Base-by-base conservation (phyloP, 805 yeast species). In the Metschnikowia lochheadii region DNA sequence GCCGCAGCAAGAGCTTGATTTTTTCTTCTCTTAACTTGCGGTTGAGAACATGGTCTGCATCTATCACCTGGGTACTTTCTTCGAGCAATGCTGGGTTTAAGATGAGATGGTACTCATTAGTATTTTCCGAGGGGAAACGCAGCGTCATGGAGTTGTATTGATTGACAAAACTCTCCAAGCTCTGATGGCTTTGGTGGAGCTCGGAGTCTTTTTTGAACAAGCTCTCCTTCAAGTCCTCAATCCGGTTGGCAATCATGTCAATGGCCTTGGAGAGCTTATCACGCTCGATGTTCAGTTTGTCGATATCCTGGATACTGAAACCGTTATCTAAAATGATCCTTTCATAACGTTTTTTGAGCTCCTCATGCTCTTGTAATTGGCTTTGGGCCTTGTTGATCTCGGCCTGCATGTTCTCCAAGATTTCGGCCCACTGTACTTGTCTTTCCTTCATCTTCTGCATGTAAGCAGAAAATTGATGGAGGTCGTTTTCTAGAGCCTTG, bases 401-500 rank as follows among this genome's bases (percentile, higher is more conserved):
- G 6, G 63, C 65, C 32, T 75, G 71, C 51, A 87, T 77, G 55
- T 81, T 81, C n/a, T 75, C 70, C 44, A 89, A 63, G 40, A 81
- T 78, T 15, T 60, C 66, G 2, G 78, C 73, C 94, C 96, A 87
- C 62, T 82, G 83, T 13, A 64, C 56, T 56, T 83, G 84, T 53
- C 88, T 75, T n/a, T 72, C 70, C 57, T 82, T 80, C 80, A 87
- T 83, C 6, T 81, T 75, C 40, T 81, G 81, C 48, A 87, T 82
- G 61, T 85, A 88, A n/a, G 82, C 84, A 58, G 80, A 77, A 60
- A 88, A 86, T 64, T 86, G 85, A 40, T 72, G 70, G 40, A 85
- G 73, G 64, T 89, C 96, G 54, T 80, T 80, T 55, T 84, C 86
- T 49, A 89, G 69, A 1, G 89, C 87, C 53, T 73, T 74, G 5